Conservation (phyloP, 257 asterid species). For the Jaltomata sinuosa region DNA sequence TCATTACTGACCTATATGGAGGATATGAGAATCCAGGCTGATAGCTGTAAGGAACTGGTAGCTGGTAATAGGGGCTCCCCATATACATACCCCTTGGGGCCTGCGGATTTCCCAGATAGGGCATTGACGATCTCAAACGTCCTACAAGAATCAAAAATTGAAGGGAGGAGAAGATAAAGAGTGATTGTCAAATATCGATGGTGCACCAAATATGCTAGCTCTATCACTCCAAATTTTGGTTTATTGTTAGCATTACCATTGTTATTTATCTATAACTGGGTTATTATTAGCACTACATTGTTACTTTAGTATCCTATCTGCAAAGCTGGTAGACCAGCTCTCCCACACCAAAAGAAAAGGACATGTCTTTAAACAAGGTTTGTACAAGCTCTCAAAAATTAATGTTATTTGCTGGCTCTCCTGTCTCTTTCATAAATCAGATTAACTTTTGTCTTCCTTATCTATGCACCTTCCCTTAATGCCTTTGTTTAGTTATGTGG, state of each 20-base stretch:
- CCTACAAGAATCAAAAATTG: neutral
- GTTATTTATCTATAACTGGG: neutral
- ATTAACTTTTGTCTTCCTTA: neutral
- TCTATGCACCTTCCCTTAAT: neutral
- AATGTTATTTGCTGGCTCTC: neutral
- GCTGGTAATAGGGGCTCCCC: constrained; percentile 9
- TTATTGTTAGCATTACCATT: neutral
- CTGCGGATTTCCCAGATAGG: constrained; percentile 1
- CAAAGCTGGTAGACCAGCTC: neutral
- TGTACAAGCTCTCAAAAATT: neutral
- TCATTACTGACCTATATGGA: constrained; percentile 3
- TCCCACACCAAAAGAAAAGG: neutral
- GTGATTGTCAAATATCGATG: neutral
- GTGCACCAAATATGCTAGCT: neutral
- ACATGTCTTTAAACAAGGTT: neutral
- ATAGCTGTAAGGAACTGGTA: constrained; percentile 5
- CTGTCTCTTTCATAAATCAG: neutral
- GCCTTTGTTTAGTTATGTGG: neutral
- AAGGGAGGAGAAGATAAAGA: neutral
- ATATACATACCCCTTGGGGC: neutral
- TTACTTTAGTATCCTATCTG: neutral
- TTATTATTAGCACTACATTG: neutral
- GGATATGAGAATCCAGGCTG: constrained; percentile 11
- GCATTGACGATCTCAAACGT: neutral
- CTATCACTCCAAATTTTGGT: neutral